A percentile compares a stretch with the other conserved stretches of the same genome.
phyloP scores from a whole-genome alignment of 345 rosid genomes.

The Lagerstroemia speciosa region DNA sequence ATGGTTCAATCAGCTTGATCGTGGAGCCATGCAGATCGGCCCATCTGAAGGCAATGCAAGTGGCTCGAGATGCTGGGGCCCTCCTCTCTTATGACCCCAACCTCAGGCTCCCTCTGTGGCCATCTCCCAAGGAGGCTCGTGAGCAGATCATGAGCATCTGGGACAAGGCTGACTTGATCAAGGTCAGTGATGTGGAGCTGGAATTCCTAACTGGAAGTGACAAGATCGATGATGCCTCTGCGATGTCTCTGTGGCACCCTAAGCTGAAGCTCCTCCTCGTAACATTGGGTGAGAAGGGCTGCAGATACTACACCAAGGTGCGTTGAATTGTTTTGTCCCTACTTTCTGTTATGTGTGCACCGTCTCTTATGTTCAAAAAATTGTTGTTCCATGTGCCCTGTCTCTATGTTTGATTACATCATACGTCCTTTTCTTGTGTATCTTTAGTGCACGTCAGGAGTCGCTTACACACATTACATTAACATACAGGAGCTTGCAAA shows the following conservation, averaged over 20 bases:
- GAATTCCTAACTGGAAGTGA: slow-evolving; percentile 84
- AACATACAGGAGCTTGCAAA: no score
- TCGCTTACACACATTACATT: no score
- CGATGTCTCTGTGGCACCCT: slow-evolving; percentile 82
- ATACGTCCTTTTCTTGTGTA: neutral
- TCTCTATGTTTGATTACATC: neutral
- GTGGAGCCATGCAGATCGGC: slow-evolving; percentile 99
- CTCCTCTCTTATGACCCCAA: slow-evolving; percentile 93
- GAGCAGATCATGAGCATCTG: slow-evolving; percentile 86
- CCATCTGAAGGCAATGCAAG: slow-evolving; percentile 84
- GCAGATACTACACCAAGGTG: slow-evolving; percentile 93
- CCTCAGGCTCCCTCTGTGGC: slow-evolving; percentile 86
- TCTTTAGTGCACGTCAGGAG: no score
- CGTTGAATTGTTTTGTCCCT: neutral
- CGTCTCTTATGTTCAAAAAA: neutral
- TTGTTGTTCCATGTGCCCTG: neutral
- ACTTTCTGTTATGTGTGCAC: neutral
- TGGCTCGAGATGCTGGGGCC: slow-evolving; percentile 79
- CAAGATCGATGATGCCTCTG: slow-evolving; percentile 67
- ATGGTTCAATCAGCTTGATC: slow-evolving; percentile 92
- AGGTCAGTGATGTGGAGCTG: slow-evolving; percentile 93
- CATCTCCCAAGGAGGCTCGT: slow-evolving; percentile 76
- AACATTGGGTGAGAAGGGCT: slow-evolving; percentile 91
- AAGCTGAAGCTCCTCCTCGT: slow-evolving; percentile 75
- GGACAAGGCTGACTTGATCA: slow-evolving; percentile 91